These are phyloP conservation scores for Gliomastix tumulicola DNA, from an alignment of 2,329 filamentous ascomycete genomes.

Conservation along the genomic window DNA sequence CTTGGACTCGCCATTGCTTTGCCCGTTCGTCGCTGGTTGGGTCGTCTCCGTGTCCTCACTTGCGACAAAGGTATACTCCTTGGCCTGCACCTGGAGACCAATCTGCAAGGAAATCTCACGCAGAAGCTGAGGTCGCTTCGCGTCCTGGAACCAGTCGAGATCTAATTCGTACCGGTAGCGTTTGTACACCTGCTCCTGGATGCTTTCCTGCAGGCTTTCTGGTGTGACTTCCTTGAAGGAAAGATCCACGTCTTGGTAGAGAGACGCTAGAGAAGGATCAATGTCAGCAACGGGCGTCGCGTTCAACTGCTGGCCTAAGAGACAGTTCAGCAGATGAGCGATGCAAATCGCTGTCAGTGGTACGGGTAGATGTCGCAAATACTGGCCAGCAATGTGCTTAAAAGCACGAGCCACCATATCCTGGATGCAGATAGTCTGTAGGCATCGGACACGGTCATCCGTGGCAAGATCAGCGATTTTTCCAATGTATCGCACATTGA, in stretches of 20 bases:
- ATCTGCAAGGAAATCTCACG: conserved; percentile 86
- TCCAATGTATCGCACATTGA: conserved; percentile 95
- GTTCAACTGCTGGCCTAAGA: conserved; percentile 74
- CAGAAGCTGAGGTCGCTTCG: conserved; percentile 76
- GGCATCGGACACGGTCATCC: conserved; percentile 62
- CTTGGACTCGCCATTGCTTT: conserved; percentile 34
- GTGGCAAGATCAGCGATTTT: conserved; percentile 66
- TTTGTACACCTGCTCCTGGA: conserved; percentile 63
- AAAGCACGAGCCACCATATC: conserved; percentile 95
- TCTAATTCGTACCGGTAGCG: conserved; percentile 74
- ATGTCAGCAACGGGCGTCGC: conserved; percentile 70
- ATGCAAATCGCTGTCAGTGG: conserved; percentile 74
- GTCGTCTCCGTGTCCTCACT: conserved; percentile 12
- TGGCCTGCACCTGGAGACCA: conserved; percentile 79
- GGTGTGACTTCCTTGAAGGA: conserved; percentile 75
- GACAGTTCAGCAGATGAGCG: conserved; percentile 86
- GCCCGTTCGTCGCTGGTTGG: conserved; percentile 28
- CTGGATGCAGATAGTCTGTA: conserved; percentile 72
- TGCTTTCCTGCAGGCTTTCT: conserved; percentile 58
- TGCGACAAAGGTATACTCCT: conserved; percentile 36
- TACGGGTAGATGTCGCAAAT: conserved; percentile 72
- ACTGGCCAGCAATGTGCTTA: conserved; percentile 81
- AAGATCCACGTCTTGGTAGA: conserved; percentile 80
- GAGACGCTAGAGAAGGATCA: conserved; percentile 62
- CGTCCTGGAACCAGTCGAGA: conserved; percentile 56